phyloP scores from a whole-genome alignment of 139 green algal genomes.

The Micractinium sp. region DNA sequence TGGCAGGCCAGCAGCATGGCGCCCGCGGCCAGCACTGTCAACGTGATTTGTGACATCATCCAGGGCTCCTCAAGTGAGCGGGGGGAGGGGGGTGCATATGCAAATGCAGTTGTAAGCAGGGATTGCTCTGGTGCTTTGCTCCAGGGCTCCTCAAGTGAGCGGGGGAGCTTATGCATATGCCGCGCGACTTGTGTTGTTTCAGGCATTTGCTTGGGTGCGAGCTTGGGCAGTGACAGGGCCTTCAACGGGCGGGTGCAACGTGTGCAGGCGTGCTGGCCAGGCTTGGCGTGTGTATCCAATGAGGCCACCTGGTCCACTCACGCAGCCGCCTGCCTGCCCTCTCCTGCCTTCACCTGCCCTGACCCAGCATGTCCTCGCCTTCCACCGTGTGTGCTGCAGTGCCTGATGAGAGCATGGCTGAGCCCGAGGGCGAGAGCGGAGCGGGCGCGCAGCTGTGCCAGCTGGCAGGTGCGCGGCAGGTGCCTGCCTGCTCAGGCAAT shows the following conservation, averaged over 20 bases:
- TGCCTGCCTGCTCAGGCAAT: background rate
- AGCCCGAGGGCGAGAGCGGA: conserved; percentile 23
- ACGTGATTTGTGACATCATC: conserved; percentile 40
- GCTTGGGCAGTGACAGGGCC: no score
- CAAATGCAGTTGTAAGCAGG: no score
- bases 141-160: no score
- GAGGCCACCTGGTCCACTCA: background rate
- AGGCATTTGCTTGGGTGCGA: no score
- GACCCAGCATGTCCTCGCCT: background rate
- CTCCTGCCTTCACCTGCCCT: background rate
- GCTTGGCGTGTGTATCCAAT: background rate
- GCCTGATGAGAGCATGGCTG: conserved; percentile 29
- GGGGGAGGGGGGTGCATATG: no score
- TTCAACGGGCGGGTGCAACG: no score
- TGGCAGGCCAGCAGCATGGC: conserved; percentile 35
- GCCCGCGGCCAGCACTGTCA: conserved; percentile 17
- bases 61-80: conserved; percentile 15
- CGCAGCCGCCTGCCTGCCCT: background rate
- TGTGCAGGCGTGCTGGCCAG: background rate
- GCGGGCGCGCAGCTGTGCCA: conserved; percentile 17
- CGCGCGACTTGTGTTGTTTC: no score
- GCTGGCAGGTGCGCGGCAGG: background rate
- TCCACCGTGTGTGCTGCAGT: background rate
- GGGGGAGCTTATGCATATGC: no score
- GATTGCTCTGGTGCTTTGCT: no score